These are phyloP conservation scores for Ailanthus altissimus DNA, from an alignment of 345 rosid genomes.

Conservation along the genomic window DNA sequence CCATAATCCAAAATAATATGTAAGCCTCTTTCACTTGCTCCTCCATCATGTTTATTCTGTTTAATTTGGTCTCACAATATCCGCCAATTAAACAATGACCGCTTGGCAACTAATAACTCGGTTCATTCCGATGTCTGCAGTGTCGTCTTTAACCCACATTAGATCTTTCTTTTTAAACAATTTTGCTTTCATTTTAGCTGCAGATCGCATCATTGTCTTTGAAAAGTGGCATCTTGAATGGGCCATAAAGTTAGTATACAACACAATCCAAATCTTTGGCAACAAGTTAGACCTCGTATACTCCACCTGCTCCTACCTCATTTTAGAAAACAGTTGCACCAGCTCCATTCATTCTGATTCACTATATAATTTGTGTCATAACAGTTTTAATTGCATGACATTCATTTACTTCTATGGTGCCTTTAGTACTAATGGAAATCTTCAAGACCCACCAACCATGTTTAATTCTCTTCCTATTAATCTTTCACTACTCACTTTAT, in stretches of 20 bases:
- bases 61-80: neutral
- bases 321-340: neutral
- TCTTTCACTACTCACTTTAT: constrained; percentile 22
- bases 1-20: neutral
- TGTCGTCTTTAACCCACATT: too few species aligned
- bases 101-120: too few species aligned
- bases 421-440: constrained; percentile 21
- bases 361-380: constrained; percentile 10
- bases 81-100: neutral
- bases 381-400: neutral
- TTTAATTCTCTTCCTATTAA: constrained; percentile 29
- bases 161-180: too few species aligned
- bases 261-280: too few species aligned
- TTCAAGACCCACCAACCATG: constrained; percentile 19
- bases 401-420: neutral
- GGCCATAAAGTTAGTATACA: too few species aligned
- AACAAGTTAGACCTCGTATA: too few species aligned
- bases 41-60: neutral
- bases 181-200: too few species aligned
- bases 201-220: too few species aligned
- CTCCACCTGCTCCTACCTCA: constrained; percentile 26
- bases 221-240: too few species aligned
- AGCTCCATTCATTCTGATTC: neutral
- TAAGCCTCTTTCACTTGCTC: neutral
- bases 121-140: too few species aligned